These are phyloP conservation scores for Kwoniella sp. DNA, from an alignment of 768 basidiomycete species.

Conservation along the genomic window DNA sequence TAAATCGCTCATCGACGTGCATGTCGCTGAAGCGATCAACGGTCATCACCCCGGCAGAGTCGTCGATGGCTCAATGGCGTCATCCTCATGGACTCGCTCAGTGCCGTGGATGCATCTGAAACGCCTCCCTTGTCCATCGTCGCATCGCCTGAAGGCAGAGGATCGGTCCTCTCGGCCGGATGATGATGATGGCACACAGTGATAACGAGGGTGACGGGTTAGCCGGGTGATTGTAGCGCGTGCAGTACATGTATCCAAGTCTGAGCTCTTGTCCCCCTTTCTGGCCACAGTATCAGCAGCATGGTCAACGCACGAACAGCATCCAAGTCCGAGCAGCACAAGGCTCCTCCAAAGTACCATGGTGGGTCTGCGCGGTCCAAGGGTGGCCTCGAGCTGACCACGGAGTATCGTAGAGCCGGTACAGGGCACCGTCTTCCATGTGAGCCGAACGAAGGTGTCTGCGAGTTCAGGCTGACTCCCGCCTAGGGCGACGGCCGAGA, in stretches of 20 bases:
- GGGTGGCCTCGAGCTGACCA: background rate
- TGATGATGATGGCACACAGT: background rate
- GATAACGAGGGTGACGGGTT: background rate
- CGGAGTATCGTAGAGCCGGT: constrained; percentile 32
- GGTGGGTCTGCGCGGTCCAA: constrained; percentile 16
- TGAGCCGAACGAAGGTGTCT: too few species aligned
- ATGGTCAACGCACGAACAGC: constrained; percentile 7
- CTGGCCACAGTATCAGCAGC: too few species aligned
- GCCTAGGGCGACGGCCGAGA: constrained; percentile 47
- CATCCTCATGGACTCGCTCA: background rate
- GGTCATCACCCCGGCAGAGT: too few species aligned
- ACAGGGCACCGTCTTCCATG: constrained; percentile 46
- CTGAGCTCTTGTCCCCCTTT: too few species aligned
- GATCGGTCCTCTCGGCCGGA: background rate
- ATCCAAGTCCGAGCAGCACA: background rate
- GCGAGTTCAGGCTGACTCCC: too few species aligned
- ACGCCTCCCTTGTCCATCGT: background rate
- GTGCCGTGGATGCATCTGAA: background rate
- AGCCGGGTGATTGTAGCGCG: too few species aligned
- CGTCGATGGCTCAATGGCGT: too few species aligned
- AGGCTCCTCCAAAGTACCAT: constrained; percentile 39
- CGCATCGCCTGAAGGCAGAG: background rate
- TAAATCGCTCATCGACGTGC: background rate
- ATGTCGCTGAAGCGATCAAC: too few species aligned
- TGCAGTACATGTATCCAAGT: too few species aligned